Evolutionary conservation across 108 stramenopile genomes (phyloP).

Genomic region (Conticribra weissflogii): DNA sequence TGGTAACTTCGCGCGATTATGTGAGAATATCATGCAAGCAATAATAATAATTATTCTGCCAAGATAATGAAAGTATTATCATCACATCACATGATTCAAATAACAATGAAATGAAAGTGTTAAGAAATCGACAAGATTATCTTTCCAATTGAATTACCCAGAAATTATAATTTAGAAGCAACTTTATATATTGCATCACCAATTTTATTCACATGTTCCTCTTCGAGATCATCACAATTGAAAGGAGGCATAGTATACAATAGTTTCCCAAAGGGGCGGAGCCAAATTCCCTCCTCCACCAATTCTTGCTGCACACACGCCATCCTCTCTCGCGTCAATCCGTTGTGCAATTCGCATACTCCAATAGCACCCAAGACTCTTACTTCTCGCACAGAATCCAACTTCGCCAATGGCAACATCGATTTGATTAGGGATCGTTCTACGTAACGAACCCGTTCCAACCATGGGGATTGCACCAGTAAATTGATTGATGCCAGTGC

Average conservation of each 20-base stretch:
- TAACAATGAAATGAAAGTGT: background rate
- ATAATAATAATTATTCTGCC: too few relatives aligned
- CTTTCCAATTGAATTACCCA: background rate
- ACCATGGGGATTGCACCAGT: conserved; percentile 57
- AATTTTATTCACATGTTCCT: conserved; percentile 55
- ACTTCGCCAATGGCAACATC: conserved; percentile 55
- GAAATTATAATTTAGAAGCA: conserved; percentile 8
- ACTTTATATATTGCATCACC: conserved; percentile 53
- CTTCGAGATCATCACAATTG: conserved; percentile 50
- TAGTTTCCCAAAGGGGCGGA: conserved; percentile 85
- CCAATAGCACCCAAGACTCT: conserved; percentile 89
- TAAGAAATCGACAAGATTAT: background rate
- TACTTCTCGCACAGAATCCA: conserved; percentile 73
- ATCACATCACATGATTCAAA: background rate
- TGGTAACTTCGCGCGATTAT: too few relatives aligned
- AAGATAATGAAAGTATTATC: too few relatives aligned
- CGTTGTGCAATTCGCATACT: conserved; percentile 78
- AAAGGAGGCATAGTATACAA: conserved; percentile 89
- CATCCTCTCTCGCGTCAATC: conserved; percentile 59
- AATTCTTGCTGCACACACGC: conserved; percentile 55
- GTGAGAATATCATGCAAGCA: too few relatives aligned
- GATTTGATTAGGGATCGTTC: conserved; percentile 51
- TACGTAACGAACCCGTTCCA: conserved; percentile 55
- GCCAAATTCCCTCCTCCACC: conserved; percentile 78
- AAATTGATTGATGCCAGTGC: conserved; percentile 64